Percentiles rank a stretch among this genome's conserved stretches.
Conservation (phyloP, 2,329 filamentous ascomycete genomes). For the Rhynchosporium secalis region DNA sequence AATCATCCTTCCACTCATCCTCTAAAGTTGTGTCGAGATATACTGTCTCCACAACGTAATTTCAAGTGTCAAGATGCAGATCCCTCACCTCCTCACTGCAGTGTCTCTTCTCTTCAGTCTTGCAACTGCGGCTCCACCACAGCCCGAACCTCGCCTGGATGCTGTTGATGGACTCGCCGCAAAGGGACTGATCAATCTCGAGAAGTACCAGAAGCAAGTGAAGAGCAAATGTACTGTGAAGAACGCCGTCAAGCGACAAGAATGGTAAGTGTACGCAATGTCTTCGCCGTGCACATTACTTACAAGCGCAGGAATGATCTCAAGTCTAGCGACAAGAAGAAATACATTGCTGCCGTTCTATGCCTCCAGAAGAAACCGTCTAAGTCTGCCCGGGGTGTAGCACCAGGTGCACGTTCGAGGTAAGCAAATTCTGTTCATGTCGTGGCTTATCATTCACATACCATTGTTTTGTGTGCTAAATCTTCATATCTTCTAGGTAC, state of each 20-base stretch:
- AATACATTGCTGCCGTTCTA: conserved; percentile 43
- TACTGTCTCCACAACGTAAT: neutral
- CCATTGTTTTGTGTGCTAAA: neutral
- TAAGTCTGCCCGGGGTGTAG: conserved; percentile 35
- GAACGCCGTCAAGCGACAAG: conserved; percentile 43
- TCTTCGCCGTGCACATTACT: neutral
- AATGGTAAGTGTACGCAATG: conserved; percentile 43
- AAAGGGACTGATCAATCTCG: conserved; percentile 39
- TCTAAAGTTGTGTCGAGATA: neutral
- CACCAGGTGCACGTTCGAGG: conserved; percentile 39
- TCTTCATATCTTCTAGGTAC: conserved; percentile 32
- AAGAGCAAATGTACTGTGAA: conserved; percentile 39
- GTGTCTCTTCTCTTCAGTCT: neutral
- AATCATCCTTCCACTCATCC: neutral
- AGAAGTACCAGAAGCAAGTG: conserved; percentile 28
- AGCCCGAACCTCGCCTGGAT: conserved; percentile 13
- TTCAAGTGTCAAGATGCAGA: conserved; percentile 4
- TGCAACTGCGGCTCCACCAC: neutral
- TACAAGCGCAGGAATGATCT: conserved; percentile 24
- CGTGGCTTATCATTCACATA: no score
- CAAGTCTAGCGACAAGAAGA: conserved; percentile 24
- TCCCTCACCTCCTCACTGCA: neutral
- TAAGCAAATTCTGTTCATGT: neutral
- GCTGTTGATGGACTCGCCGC: conserved; percentile 38
- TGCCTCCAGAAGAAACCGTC: conserved; percentile 40